These are phyloP conservation scores for Phytophthora fragariae DNA, from an alignment of 352 stramenopile genomes.

Conservation along the genomic window DNA sequence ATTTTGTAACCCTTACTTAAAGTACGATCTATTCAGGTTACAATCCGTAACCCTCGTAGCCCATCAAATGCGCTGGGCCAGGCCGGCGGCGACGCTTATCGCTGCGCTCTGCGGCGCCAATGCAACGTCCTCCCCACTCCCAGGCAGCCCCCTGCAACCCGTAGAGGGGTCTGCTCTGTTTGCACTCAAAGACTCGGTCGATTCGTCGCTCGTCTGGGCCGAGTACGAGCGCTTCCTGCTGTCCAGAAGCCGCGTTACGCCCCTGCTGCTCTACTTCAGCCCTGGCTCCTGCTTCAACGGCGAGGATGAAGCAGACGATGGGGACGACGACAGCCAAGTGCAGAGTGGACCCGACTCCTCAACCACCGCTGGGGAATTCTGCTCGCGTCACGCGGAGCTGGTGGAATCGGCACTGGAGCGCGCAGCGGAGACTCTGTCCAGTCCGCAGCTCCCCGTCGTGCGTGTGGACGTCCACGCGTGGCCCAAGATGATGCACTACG, in stretches of 20 bases:
- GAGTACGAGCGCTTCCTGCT: slow-evolving; percentile 49
- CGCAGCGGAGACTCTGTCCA: slow-evolving; percentile 28
- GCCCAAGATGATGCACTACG: slow-evolving; percentile 44
- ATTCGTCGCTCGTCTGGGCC: slow-evolving; percentile 31
- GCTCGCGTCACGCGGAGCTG: slow-evolving; percentile 28
- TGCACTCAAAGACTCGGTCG: slow-evolving; percentile 12
- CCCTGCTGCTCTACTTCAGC: slow-evolving; percentile 40
- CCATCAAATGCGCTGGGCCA: slow-evolving; percentile 7
- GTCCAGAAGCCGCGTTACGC: slow-evolving; percentile 20
- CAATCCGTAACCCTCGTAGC: too few relatives aligned
- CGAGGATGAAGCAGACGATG: slow-evolving; percentile 16
- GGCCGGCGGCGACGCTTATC: neutral
- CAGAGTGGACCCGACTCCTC: neutral
- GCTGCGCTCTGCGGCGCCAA: slow-evolving; percentile 5
- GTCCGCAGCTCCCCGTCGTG: slow-evolving; percentile 36
- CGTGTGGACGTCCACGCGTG: slow-evolving; percentile 31
- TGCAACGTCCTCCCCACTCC: neutral
- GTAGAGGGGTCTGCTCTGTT: slow-evolving; percentile 24
- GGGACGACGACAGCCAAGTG: neutral
- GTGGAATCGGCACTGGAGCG: slow-evolving; percentile 28
- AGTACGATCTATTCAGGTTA: too few relatives aligned
- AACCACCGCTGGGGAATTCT: slow-evolving; percentile 1
- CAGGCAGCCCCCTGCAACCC: slow-evolving; percentile 13
- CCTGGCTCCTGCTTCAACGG: neutral
- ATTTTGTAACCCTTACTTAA: too few relatives aligned